These are phyloP conservation scores for Xerocomellus amylosporus DNA, from an alignment of 768 basidiomycete species.

Conservation along the genomic window DNA sequence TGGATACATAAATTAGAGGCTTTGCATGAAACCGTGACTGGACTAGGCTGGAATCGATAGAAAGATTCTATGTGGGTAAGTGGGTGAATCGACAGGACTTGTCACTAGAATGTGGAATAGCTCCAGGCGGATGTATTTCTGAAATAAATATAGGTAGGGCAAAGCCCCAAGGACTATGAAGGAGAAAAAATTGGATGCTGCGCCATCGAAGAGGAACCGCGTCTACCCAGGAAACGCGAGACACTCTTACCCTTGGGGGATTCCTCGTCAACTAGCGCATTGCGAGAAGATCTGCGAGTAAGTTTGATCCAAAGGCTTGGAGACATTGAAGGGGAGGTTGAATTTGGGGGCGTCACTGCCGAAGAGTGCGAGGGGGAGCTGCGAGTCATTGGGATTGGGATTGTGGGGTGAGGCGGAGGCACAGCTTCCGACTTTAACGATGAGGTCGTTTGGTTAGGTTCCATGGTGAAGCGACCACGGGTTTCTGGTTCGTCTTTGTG, in stretches of 20 bases:
- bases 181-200: slow-evolving; percentile 3
- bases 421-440: not conserved
- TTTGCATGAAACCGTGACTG: slow-evolving; percentile 7
- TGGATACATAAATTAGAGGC: slow-evolving; percentile 24
- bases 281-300: slow-evolving; percentile 18
- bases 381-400: slow-evolving; percentile 6
- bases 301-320: slow-evolving; percentile 27
- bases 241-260: slow-evolving; percentile 12
- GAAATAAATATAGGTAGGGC: not conserved
- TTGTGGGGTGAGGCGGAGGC: not conserved
- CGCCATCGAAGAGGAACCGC: slow-evolving; percentile 6
- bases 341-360: not conserved
- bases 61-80: not conserved
- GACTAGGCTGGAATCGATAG: not conserved
- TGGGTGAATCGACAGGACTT: not conserved
- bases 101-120: not conserved
- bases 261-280: slow-evolving; percentile 9
- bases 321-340: slow-evolving; percentile 5
- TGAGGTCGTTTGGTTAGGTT: not conserved
- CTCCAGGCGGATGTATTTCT: not conserved
- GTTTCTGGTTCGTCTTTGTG: slow-evolving; percentile 6
- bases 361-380: not conserved
- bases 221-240: slow-evolving; percentile 22
- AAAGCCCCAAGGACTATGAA: not conserved
- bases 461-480: not conserved